Base-by-base conservation (phyloP, 352 stramenopile genomes). In the Phytophthora multivora region DNA sequence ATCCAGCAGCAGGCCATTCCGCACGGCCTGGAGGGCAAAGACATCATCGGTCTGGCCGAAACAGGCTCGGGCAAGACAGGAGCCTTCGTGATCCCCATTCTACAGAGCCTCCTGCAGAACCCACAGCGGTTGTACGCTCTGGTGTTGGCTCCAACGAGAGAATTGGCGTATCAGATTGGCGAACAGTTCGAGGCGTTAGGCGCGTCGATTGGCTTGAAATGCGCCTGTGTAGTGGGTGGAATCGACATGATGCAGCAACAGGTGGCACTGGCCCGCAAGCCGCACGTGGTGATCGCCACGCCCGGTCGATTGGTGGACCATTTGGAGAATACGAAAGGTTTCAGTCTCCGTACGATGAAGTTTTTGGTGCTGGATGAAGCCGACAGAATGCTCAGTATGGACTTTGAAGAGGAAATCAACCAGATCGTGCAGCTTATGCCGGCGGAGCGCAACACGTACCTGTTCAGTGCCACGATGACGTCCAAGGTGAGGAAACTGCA, bases 401-500 rank as follows among this genome's bases (percentile, higher is more conserved):
- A 99, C 67, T 99, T 98, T 58, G 95, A 99, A 71, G 88, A 99
- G 66, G 97, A 99, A 65, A 98, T 99, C 69, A 98, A 99, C 77
- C 90, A 99, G 69, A 98, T 99, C 65, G 75, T 99, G 49, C 84
- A 98, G 59, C 83, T 98, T 26, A 98, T 99, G 68, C 97, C 82
- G n/a, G 72, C 69, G 43, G 93, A 92, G 19, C 83, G 98, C 23
- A 88, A 91, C 52, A 99, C 98, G n/a, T 98, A 98, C 77, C 83
- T 99, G 2, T 99, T 99, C 73, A 98, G 86, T 71, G 97, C 97
- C n/a, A 99, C 97, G 5, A 99, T 99, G 97, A 99, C 98, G 18
- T 97, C 86, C 36, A 99, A 99, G 69, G 97, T 99, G 15, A 85
- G 93, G 56, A 99, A 99, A 74, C 75, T 99, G 45, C 96, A 99